Base-by-base conservation (phyloP, 805 yeast genomes). In the Kuraishia piskuri region DNA sequence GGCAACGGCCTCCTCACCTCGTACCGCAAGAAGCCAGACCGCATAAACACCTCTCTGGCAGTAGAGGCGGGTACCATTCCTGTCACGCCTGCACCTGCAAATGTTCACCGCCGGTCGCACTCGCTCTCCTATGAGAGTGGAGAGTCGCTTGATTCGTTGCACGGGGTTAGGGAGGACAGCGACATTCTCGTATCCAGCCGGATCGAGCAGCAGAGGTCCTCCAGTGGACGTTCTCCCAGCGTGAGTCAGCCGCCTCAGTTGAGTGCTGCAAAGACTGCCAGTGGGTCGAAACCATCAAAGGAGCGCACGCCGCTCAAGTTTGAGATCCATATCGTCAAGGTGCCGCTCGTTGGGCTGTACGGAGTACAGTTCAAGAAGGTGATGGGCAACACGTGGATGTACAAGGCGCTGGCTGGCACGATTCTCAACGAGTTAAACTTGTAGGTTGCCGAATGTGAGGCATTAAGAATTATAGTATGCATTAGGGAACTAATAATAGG, bases 331-430 rank as follows among this genome's bases (percentile, higher is more conserved):
- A 83, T 91, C 57, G 97, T 91, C 46, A 90, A 90, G 66, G 95
- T 91, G 50, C 96, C 96, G 49, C 77, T 91, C 59, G 87, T 91
- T 53, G 90, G 95, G 3, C 74, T 92, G 55, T 90, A 87, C 59
- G 98, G 98, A 68, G 91, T 91, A 50, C 97, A 92, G 67, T 90
- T 91, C 74, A 92, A 92, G 76, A 91, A 91, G 66, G 78, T 91
- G 26, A 78, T 88, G 54, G 98, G 98, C 63, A 90, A 92, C 66
- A 89, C 96, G 1, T 91, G 97, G 97, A 81, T 86, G 71, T 91
- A 91, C 71, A 91, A 92, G 73, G 84, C 90, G 9, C 74, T 91
- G 63, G 97, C 97, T 1, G 84, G 92, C 53, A 89, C 84, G 66
- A 86, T 91, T 50, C 78, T 91, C 68, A 77, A 77, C 55, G 87